A percentile compares a stretch with the other conserved stretches of the same genome.
Evolutionary conservation across 345 rosid genomes (phyloP).

Genomic region (Nasturtium officinale): DNA sequence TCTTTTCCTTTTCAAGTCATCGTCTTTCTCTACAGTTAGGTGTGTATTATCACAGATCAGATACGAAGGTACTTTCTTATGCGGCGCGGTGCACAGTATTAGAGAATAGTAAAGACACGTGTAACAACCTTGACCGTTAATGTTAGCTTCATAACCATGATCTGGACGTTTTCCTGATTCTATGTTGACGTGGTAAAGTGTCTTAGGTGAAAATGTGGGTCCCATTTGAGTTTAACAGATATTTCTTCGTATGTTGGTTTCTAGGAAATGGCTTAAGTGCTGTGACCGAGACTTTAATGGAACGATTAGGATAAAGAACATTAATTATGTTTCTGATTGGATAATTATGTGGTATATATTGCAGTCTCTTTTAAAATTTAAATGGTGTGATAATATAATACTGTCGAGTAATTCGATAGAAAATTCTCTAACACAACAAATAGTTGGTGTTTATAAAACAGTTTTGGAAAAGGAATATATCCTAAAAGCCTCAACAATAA

Average conservation of each 20-base stretch:
- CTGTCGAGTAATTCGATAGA: too few relatives aligned
- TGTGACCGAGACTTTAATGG: neutral
- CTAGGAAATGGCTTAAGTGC: neutral
- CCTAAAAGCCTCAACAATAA: neutral
- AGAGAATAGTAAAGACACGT: neutral
- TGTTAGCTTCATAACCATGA: neutral
- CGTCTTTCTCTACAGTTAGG: neutral
- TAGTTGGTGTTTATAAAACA: too few relatives aligned
- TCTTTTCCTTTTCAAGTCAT: neutral
- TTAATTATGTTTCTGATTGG: neutral
- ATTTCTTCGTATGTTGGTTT: neutral
- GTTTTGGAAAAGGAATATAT: too few relatives aligned
- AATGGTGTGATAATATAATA: too few relatives aligned
- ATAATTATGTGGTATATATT: neutral
- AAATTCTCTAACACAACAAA: too few relatives aligned
- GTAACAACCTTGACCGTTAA: neutral
- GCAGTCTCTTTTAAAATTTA: too few relatives aligned
- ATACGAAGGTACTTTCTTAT: neutral
- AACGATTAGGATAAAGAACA: neutral
- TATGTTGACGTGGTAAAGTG: constrained; percentile 14
- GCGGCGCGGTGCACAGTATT: neutral
- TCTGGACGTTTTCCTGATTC: constrained; percentile 11
- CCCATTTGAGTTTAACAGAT: neutral
- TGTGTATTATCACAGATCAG: neutral
- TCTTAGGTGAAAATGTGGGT: neutral